Conservation (phyloP, 768 basidiomycete genomes). For the Austroboletus festivus region DNA sequence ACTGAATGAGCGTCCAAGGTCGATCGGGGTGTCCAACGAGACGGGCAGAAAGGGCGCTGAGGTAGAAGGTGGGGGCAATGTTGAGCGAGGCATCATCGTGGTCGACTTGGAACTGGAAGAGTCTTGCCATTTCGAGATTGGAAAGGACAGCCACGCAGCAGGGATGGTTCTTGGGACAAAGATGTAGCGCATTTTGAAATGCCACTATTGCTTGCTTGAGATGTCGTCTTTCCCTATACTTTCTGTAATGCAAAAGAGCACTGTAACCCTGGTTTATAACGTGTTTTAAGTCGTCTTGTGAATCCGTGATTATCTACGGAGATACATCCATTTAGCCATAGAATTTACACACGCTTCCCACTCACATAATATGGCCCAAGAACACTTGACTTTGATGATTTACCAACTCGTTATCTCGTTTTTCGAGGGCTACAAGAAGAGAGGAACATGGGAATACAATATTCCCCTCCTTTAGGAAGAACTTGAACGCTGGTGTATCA, state of each 20-base stretch:
- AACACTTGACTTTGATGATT: no score
- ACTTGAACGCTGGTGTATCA: neutral
- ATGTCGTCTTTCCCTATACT: neutral
- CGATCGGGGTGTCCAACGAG: neutral
- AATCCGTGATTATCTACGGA: no score
- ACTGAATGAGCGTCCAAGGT: neutral
- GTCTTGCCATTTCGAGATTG: neutral
- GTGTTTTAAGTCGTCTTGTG: neutral
- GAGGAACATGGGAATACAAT: neutral
- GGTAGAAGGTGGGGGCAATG: neutral
- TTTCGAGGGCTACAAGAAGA: neutral
- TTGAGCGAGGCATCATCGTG: neutral
- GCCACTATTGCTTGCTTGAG: neutral
- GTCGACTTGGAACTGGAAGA: neutral
- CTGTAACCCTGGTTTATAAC: neutral
- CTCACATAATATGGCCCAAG: neutral
- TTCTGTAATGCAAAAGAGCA: neutral
- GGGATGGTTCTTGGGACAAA: neutral
- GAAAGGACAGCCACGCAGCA: neutral
- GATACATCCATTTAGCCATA: no score
- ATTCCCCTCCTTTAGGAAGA: neutral
- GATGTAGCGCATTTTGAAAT: neutral
- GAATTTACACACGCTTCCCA: neutral
- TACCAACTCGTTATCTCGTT: no score
- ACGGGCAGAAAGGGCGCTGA: neutral